Percentiles rank a stretch among this genome's conserved stretches.
Evolutionary conservation across 352 stramenopile genomes (phyloP).

Genomic region (Phytophthora chlamydospora): DNA sequence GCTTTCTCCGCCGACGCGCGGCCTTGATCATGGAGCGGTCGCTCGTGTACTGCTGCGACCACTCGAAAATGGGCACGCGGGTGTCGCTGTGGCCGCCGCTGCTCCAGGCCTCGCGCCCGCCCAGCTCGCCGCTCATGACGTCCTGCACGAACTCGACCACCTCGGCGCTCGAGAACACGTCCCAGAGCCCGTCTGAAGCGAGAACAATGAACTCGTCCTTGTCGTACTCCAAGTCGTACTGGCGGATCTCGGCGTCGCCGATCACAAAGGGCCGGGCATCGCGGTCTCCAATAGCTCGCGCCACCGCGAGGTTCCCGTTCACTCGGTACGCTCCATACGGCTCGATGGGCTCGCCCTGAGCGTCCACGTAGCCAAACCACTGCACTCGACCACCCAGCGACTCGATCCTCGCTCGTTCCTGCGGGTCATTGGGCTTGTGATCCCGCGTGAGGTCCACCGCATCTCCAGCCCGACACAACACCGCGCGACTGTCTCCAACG

Average conservation of each 20-base stretch:
- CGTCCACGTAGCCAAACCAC: slow-evolving; percentile 91
- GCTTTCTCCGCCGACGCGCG: slow-evolving; percentile 83
- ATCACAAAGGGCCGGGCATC: slow-evolving; percentile 88
- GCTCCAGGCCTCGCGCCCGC: slow-evolving; percentile 80
- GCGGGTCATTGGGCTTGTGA: slow-evolving; percentile 90
- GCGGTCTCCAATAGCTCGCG: slow-evolving; percentile 90
- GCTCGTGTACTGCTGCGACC: slow-evolving; percentile 90
- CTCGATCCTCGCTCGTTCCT: slow-evolving; percentile 79
- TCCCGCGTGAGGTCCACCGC: slow-evolving; percentile 82
- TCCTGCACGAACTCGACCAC: slow-evolving; percentile 92
- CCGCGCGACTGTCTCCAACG: slow-evolving; percentile 94
- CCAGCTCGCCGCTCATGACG: slow-evolving; percentile 84
- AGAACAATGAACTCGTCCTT: slow-evolving; percentile 94
- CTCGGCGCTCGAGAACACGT: slow-evolving; percentile 93
- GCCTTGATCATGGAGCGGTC: slow-evolving; percentile 92
- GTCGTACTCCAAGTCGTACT: slow-evolving; percentile 75
- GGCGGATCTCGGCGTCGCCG: slow-evolving; percentile 80
- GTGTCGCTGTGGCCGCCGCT: slow-evolving; percentile 84
- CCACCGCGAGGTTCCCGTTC: slow-evolving; percentile 93
- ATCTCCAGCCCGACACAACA: slow-evolving; percentile 88
- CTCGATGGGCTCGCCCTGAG: slow-evolving; percentile 83
- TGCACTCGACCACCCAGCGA: slow-evolving; percentile 84
- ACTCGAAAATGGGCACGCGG: slow-evolving; percentile 88
- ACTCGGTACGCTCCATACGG: slow-evolving; percentile 92
- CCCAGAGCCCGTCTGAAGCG: slow-evolving; percentile 93